Evolutionary conservation across 1,284 basidiomycete species (phyloP).

Genomic region (Trametes pubescens): DNA sequence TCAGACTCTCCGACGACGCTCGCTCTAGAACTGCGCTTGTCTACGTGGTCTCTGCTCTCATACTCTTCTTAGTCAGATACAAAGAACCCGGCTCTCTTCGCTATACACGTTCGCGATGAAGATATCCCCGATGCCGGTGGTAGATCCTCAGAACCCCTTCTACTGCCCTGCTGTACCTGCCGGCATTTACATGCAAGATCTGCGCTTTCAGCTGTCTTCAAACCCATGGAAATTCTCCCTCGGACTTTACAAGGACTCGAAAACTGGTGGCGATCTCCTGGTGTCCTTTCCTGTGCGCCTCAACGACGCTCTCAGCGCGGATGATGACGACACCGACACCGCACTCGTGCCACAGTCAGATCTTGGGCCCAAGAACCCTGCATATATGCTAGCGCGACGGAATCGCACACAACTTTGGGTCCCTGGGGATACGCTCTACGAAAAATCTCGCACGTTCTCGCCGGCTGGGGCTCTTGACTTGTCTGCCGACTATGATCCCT

Average conservation of each 20-base stretch:
- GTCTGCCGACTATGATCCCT: background rate
- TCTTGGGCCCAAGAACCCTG: background rate
- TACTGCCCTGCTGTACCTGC: conserved; percentile 51
- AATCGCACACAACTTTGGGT: background rate
- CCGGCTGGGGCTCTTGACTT: background rate
- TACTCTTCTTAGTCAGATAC: background rate
- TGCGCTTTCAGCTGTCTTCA: conserved; percentile 39
- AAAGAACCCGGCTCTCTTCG: too few relatives aligned
- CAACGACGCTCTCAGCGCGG: conserved; percentile 3
- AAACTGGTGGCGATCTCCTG: background rate
- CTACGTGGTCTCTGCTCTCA: background rate
- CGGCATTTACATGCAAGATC: conserved; percentile 48
- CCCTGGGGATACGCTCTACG: background rate
- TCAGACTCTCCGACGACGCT: too few relatives aligned
- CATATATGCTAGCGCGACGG: background rate
- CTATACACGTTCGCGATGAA: background rate
- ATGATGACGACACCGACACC: background rate
- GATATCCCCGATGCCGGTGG: background rate
- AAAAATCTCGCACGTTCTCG: background rate
- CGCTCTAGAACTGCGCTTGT: too few relatives aligned
- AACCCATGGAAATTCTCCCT: conserved; percentile 29
- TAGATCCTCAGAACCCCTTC: conserved; percentile 38
- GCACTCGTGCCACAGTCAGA: background rate
- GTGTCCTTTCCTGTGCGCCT: conserved; percentile 43
- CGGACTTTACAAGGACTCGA: conserved; percentile 6